These are phyloP conservation scores for Fremontodendron californicum DNA, from an alignment of 345 rosid species.

Conservation along the genomic window DNA sequence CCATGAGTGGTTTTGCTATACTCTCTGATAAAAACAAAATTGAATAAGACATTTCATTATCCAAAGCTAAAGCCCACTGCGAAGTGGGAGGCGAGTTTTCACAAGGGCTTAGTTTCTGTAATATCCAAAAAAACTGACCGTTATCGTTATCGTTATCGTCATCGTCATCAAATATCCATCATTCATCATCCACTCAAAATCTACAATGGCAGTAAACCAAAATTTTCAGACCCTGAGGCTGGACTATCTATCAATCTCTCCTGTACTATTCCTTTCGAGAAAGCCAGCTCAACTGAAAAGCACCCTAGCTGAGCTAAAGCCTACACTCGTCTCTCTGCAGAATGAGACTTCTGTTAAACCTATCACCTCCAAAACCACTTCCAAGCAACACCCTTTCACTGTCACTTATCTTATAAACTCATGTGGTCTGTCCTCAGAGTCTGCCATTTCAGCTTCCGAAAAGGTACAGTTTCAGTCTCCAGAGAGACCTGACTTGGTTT, in stretches of 20 bases:
- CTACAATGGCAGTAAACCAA: slow-evolving; percentile 7
- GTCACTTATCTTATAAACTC: slow-evolving; percentile 34
- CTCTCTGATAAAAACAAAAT: background rate
- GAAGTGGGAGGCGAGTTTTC: background rate
- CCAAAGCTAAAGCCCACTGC: background rate
- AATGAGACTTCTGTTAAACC: slow-evolving; percentile 5
- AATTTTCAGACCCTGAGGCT: background rate
- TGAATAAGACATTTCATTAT: background rate
- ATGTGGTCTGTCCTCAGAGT: slow-evolving; percentile 42
- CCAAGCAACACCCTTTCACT: slow-evolving; percentile 27
- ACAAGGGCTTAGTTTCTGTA: background rate
- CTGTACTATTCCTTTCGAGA: background rate
- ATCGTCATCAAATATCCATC: background rate
- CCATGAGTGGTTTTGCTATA: too few species aligned
- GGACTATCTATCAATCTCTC: background rate
- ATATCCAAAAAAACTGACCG: too few species aligned
- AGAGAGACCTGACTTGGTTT: slow-evolving; percentile 31
- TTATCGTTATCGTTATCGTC: background rate
- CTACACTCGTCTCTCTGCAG: slow-evolving; percentile 19
- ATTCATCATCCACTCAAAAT: background rate
- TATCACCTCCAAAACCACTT: slow-evolving; percentile 12
- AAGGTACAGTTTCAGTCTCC: slow-evolving; percentile 29
- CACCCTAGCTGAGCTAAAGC: background rate
- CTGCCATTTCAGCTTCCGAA: slow-evolving; percentile 27
- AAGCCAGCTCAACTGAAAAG: background rate